phyloP scores from a whole-genome alignment of 139 green algal species.

The Astrephomene gubernaculifera region DNA sequence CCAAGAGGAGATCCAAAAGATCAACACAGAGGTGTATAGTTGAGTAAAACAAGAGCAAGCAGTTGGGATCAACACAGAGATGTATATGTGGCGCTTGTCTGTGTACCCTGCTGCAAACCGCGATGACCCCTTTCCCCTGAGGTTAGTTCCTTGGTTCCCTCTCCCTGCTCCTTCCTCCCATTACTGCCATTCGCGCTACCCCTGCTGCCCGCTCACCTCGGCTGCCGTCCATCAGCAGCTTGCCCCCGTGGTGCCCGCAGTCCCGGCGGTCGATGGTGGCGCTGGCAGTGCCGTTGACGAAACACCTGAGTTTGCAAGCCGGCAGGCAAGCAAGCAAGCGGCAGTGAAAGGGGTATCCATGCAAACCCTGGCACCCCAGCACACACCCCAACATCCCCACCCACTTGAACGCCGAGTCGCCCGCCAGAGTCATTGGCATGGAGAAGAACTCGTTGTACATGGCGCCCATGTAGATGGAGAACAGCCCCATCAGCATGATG shows the following conservation, averaged over 20 bases:
- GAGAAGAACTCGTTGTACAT: constrained; percentile 99
- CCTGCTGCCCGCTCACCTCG: too few relatives aligned
- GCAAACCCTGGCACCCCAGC: background rate
- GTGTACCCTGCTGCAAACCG: too few relatives aligned
- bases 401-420: constrained; percentile 52
- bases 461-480: constrained; percentile 95
- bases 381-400: background rate
- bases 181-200: too few relatives aligned
- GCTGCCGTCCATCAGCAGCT: background rate
- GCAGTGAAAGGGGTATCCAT: background rate
- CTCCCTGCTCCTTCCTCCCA: too few relatives aligned
- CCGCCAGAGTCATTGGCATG: constrained; percentile 92
- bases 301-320: constrained; percentile 30
- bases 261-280: constrained; percentile 42
- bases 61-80: too few relatives aligned
- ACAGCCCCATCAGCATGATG: constrained; percentile 97
- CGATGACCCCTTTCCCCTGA: too few relatives aligned
- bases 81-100: too few relatives aligned
- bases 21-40: too few relatives aligned
- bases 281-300: background rate
- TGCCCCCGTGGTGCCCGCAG: constrained; percentile 38
- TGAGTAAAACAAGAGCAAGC: too few relatives aligned
- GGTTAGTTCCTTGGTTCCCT: too few relatives aligned
- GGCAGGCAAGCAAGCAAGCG: too few relatives aligned
- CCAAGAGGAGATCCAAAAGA: too few relatives aligned